Base-by-base conservation (phyloP, 2,329 filamentous ascomycete species). In the Sphaerulina musiva region DNA sequence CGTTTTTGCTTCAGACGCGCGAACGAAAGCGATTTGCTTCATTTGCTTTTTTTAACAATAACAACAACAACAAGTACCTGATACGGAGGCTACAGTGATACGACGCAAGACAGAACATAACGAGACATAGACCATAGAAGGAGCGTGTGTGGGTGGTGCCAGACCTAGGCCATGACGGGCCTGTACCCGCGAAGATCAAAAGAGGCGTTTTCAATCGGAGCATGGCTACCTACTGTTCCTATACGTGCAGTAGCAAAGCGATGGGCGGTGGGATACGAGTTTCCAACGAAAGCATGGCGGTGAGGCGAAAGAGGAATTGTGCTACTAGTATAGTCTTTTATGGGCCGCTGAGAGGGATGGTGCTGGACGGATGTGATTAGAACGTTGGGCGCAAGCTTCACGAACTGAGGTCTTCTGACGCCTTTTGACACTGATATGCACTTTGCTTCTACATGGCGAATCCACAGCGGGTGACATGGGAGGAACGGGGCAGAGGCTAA, bases 61-160 rank as follows among this genome's bases (percentile, higher is more conserved):
- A 43, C 44, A 46, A 40, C 36, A 46, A 14, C 38, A 41, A 43
- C 44, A 46, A 40, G 36, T 41, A 17, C 34, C 32, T 29, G 26
- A 29, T 29, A 38, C 20, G 51, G 44, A 53, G 51, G 44, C 38
- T 38, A 53, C 51, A 53, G 51, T 47, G 44, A 47, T 47, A 53
- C 46, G 44, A 53, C 38, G 36, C 31, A 38, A 53, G 43, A 53
- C 51, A 53, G 51, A 53, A 53, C 51, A 53, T 53, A 42, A 53
- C 51, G 51, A 53, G 44, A 53, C 29, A 53, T 53, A 53, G 51
- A 53, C 12, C 47, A 53, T 53, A 53, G 51, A 53, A 23, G 38
- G 34, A 43, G 48, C 32, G 41, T 41, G 41, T 41, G 48, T 34
- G 48, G 9, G 14, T 40, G 47, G 47, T 49, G 34, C 34, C 34